A percentile compares a stretch with the other conserved stretches of the same genome.
phyloP scores from a whole-genome alignment of 179 eudicot genomes.

The Beta lomatogona region DNA sequence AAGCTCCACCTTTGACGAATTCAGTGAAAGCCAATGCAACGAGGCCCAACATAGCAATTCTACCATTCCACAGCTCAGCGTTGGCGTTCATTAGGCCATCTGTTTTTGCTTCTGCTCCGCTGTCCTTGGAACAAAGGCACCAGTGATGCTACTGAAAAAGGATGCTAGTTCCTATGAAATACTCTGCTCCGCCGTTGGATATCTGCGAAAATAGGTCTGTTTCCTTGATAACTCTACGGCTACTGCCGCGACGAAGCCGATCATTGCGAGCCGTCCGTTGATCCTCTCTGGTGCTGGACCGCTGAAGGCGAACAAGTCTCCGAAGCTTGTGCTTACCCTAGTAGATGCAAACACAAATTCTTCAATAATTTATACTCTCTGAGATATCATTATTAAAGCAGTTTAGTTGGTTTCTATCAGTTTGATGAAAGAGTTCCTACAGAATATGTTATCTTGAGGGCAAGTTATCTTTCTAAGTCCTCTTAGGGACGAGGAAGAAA shows the following conservation, averaged over 20 bases:
- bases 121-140: conserved; percentile 56
- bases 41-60: conserved; percentile 73
- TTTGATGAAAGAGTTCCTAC: too few relatives aligned
- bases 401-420: too few relatives aligned
- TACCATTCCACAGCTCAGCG: conserved; percentile 72
- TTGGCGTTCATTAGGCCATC: conserved; percentile 46
- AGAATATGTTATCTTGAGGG: too few relatives aligned
- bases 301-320: conserved; percentile 67
- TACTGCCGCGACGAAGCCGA: conserved; percentile 75
- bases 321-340: conserved; percentile 66
- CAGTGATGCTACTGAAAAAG: conserved; percentile 67
- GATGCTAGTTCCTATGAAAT: conserved; percentile 64
- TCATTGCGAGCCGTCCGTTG: conserved; percentile 90
- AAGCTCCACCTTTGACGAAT: conserved; percentile 41
- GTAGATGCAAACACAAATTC: background rate
- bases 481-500: too few relatives aligned
- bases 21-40: conserved; percentile 65
- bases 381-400: too few relatives aligned
- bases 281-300: conserved; percentile 93
- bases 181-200: conserved; percentile 63
- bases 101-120: conserved; percentile 38
- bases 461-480: too few relatives aligned
- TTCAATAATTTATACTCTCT: background rate
- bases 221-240: conserved; percentile 62
- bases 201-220: conserved; percentile 66